phyloP scores from a whole-genome alignment of 2,329 filamentous ascomycete genomes.

The Alternaria longipes region DNA sequence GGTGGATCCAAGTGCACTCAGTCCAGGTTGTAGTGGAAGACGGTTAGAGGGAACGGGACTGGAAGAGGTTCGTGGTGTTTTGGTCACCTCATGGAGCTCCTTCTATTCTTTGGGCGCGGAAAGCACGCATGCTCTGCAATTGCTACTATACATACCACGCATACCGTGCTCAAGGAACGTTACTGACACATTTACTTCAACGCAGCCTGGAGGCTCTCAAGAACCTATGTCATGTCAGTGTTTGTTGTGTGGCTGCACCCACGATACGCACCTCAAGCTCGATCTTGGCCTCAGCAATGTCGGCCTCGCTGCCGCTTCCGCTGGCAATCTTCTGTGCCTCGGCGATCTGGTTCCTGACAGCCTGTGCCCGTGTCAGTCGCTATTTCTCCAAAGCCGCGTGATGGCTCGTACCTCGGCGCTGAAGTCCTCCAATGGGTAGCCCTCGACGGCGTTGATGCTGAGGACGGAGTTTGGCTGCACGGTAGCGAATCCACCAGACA shows the following conservation, averaged over 20 bases:
- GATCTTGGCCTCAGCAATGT: constrained; percentile 98
- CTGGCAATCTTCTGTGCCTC: constrained; percentile 95
- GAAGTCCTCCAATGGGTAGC: constrained; percentile 94
- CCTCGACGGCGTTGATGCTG: constrained; percentile 99
- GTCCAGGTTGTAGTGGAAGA: constrained; percentile 13
- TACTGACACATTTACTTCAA: constrained; percentile 75
- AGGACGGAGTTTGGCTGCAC: constrained; percentile 94
- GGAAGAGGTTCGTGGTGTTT: constrained; percentile 33
- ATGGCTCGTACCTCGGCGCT: constrained; percentile 72
- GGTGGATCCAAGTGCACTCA: constrained; percentile 32
- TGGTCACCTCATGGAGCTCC: constrained; percentile 38
- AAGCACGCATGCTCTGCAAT: constrained; percentile 37
- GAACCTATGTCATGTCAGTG: constrained; percentile 67
- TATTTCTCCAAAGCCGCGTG: not conserved
- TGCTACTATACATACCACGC: constrained; percentile 20
- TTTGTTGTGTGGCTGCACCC: constrained; percentile 15
- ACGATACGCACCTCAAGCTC: constrained; percentile 83
- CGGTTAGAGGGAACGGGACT: constrained; percentile 9
- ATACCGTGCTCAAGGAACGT: constrained; percentile 39
- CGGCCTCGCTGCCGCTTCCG: constrained; percentile 92
- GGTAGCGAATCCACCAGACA: constrained; percentile 95
- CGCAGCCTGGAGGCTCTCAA: constrained; percentile 82
- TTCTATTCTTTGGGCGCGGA: constrained; percentile 46
- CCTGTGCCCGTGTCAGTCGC: constrained; percentile 53
- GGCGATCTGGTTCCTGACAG: constrained; percentile 86